Percentiles rank a stretch among this genome's conserved stretches.
Evolutionary conservation across 768 basidiomycete species (phyloP).

Genomic region (Glaciozyma martinii): DNA sequence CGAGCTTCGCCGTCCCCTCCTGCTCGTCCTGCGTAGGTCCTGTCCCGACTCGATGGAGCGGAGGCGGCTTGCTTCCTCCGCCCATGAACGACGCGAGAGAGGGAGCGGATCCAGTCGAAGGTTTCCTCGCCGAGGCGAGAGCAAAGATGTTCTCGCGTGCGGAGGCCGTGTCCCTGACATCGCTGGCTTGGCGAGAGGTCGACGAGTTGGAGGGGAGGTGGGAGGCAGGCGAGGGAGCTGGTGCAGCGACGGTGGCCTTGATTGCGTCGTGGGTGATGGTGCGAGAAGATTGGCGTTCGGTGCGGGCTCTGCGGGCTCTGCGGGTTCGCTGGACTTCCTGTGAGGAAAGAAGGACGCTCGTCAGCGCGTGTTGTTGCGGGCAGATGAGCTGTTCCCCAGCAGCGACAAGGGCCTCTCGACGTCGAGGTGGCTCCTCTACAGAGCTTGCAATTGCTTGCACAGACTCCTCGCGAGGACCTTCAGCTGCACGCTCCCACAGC

Average conservation of each 20-base stretch:
- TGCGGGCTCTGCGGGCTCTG: background rate
- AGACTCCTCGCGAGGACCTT: too few species aligned
- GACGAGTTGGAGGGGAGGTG: background rate
- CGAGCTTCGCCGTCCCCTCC: constrained; percentile 20
- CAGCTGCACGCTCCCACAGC: too few species aligned
- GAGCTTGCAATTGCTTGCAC: too few species aligned
- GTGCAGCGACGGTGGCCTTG: background rate
- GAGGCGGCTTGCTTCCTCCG: background rate
- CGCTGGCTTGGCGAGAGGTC: background rate
- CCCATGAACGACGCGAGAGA: constrained; percentile 30
- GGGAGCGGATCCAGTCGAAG: background rate
- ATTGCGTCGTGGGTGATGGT: background rate
- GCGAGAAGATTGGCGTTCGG: background rate
- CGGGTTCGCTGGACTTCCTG: background rate
- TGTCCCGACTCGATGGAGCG: constrained; percentile 11
- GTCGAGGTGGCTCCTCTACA: too few species aligned
- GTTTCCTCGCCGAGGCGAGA: constrained; percentile 3
- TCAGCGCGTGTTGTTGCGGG: background rate
- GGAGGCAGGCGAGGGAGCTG: background rate
- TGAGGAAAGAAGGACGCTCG: background rate
- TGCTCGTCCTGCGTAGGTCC: constrained; percentile 20
- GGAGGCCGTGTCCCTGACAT: constrained; percentile 13
- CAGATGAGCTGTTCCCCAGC: background rate
- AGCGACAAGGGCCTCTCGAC: too few species aligned
- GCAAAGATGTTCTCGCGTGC: constrained; percentile 22